Evolutionary conservation across 345 rosid species (phyloP).

Genomic region (Arabidopsis thaliana): DNA sequence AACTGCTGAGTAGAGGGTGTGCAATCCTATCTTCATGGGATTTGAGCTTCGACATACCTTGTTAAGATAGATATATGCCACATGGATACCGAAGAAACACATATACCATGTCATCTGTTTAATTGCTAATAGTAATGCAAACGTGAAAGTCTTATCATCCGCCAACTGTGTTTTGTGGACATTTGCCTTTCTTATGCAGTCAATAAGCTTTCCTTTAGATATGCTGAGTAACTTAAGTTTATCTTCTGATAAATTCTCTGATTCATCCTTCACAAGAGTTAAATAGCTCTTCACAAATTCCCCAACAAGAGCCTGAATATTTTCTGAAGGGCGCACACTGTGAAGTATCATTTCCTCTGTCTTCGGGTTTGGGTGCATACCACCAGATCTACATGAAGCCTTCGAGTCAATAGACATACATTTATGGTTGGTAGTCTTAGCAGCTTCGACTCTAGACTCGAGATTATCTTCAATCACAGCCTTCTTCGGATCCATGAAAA

Average conservation of each 20-base stretch:
- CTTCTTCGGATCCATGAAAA: conserved; percentile 82
- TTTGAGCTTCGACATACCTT: conserved; percentile 54
- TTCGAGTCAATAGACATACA: conserved; percentile 40
- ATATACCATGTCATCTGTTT: conserved; percentile 69
- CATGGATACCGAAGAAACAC: conserved; percentile 64
- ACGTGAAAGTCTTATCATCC: conserved; percentile 50
- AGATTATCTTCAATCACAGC: conserved; percentile 48
- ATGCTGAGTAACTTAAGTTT: conserved; percentile 54
- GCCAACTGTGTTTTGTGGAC: conserved; percentile 38
- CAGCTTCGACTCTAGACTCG: conserved; percentile 43
- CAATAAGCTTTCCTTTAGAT: conserved; percentile 58
- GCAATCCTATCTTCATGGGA: conserved; percentile 54
- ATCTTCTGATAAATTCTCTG: conserved; percentile 50
- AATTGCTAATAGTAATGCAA: conserved; percentile 55
- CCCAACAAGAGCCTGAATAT: conserved; percentile 49
- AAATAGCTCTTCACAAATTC: conserved; percentile 59
- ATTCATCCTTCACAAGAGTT: conserved; percentile 54
- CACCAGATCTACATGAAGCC: conserved; percentile 41
- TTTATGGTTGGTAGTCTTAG: conserved; percentile 44
- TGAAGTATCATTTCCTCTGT: conserved; percentile 50
- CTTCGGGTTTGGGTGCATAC: conserved; percentile 38
- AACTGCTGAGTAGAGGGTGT: conserved; percentile 50
- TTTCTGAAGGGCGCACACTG: conserved; percentile 52
- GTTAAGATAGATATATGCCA: conserved; percentile 52
- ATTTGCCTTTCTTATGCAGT: conserved; percentile 50